These are phyloP conservation scores for Marchantia paleacea DNA, from an alignment of 225 moss, liverwort and hornwort genomes.

Conservation along the genomic window DNA sequence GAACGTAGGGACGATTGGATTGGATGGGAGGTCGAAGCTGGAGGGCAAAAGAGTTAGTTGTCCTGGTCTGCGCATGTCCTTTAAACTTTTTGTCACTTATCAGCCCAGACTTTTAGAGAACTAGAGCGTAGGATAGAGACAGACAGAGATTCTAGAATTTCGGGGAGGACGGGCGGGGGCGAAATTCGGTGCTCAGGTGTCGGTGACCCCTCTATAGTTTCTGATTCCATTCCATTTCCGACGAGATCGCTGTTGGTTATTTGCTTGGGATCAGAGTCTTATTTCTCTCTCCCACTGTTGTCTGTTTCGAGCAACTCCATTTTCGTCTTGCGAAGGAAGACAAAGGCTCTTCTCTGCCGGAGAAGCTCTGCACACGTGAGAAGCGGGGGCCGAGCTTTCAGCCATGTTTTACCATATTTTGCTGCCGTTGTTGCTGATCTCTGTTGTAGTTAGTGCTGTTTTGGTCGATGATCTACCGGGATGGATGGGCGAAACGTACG, in stretches of 20 bases:
- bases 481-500: constrained; percentile 43
- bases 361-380: not conserved
- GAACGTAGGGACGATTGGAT: no score
- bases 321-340: not conserved
- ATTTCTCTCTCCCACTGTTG: not conserved
- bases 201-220: not conserved
- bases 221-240: not conserved
- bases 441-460: constrained; percentile 11
- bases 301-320: not conserved
- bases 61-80: no score
- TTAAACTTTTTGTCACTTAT: no score
- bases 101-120: no score
- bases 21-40: no score
- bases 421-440: constrained; percentile 20
- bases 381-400: not conserved
- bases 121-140: no score
- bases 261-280: not conserved
- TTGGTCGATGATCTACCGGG: constrained; percentile 26
- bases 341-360: not conserved
- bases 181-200: no score
- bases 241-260: not conserved
- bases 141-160: no score
- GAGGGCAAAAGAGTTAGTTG: no score
- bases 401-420: constrained; percentile 12
- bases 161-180: no score